Conservation (phyloP, 495 filamentous ascomycete genomes). For the Xylaria acuta region DNA sequence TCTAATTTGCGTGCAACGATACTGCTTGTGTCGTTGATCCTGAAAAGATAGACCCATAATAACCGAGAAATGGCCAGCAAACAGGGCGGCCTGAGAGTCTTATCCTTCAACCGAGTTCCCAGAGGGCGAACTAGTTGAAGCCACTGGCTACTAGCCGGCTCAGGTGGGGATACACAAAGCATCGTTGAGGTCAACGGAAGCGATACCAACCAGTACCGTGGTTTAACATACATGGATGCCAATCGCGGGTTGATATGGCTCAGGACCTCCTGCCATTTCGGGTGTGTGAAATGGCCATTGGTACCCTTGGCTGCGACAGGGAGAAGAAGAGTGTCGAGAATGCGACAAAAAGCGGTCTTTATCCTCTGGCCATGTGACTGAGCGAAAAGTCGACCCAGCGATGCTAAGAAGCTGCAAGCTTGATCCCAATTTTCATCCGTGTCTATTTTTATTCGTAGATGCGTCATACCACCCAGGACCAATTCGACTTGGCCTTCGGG, state of each 20-base stretch:
- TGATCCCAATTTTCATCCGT: constrained; percentile 80
- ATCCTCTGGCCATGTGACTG: constrained; percentile 84
- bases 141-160: constrained; percentile 86
- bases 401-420: constrained; percentile 86
- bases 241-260: constrained; percentile 76
- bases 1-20: constrained; percentile 80
- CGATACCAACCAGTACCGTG: constrained; percentile 84
- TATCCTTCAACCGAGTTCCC: constrained; percentile 81
- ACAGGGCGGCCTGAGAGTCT: constrained; percentile 76
- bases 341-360: constrained; percentile 92
- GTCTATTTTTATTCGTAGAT: constrained; percentile 74
- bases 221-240: constrained; percentile 83
- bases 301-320: constrained; percentile 80
- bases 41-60: constrained; percentile 96
- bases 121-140: constrained; percentile 76
- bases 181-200: constrained; percentile 86
- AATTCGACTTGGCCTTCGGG: constrained; percentile 81
- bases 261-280: constrained; percentile 86
- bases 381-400: constrained; percentile 79
- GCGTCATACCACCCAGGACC: constrained; percentile 87
- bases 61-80: constrained; percentile 89
- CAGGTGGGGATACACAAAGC: constrained; percentile 84
- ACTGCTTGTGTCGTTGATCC: constrained; percentile 70
- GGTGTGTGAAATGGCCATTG: constrained; percentile 72
- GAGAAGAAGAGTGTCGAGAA: constrained; percentile 85